Base-by-base conservation (phyloP, 148 eudicot genomes). In the Nepenthes gracilis region DNA sequence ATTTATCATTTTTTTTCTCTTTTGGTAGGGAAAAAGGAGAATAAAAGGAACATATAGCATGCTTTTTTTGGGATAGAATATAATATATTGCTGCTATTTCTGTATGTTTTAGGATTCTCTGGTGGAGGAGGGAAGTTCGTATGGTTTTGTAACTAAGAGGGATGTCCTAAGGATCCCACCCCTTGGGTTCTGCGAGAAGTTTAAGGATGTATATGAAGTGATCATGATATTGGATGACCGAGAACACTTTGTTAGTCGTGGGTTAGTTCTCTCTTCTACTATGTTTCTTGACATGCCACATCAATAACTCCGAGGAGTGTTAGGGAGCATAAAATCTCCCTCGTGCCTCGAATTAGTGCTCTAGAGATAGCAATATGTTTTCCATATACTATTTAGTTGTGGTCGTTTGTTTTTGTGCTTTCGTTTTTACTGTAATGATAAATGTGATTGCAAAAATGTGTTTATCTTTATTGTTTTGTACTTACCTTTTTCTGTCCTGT, bases 141-240 rank as follows among this genome's bases (percentile, higher is more conserved):
- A 55, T 60, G 56, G 70, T 38, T 62, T 49, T 14, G 71, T 66
- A 66, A 58, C 73, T 67, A 72, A 61, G 58, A 54, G 64, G 50
- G 70, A 77, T 70, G 60, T 36, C 70, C 64, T 86, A 65, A 58
- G 75, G 59, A 66, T 80, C 81, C 99, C 99, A 33, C 99, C 97
- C 35, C 80, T 93, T 74, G 61, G 59, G 55, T 68, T 65, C 58
- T 81, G 89, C 66, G 92, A 86, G 78, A 83, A 69, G 66, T 93
- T 93, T 67, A 78, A 75, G 60, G 96, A 89, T 56, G 77, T 67
- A 57, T 93, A 93, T 67, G 74, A 84, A 58, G 89, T 93, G 40
- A 60, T 93, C 61, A 62, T 93, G 81, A 67, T 89, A 66, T 62
- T 93, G 74, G 99, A 93, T 69, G 74, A 86, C 43, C 84, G 95